Conservation (phyloP, 306 rosid genomes). For the Vachellia collinsii region DNA sequence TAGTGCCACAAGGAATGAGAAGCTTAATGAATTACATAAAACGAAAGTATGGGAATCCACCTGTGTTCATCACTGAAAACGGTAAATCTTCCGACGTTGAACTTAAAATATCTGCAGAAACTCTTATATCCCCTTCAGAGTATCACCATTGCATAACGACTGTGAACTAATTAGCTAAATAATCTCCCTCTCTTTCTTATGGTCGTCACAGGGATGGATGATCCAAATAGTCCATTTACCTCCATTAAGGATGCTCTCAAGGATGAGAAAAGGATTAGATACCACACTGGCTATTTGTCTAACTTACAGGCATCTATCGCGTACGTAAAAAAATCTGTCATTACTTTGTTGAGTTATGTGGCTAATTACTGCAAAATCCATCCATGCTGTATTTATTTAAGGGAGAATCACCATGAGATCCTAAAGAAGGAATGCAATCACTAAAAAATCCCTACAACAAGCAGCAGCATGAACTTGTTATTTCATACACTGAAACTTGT, state of each 20-base stretch:
- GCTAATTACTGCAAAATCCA: not conserved
- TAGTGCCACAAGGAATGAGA: constrained; percentile 89
- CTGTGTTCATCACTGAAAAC: constrained; percentile 80
- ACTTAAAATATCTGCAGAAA: not conserved
- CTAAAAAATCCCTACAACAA: too few species aligned
- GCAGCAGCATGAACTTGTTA: too few species aligned
- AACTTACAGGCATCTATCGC: constrained; percentile 59
- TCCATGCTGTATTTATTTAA: not conserved
- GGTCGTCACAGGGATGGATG: constrained; percentile 83
- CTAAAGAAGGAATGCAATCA: too few species aligned
- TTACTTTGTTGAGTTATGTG: constrained; percentile 12
- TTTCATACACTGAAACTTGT: too few species aligned
- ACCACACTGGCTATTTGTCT: constrained; percentile 70
- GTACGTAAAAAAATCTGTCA: constrained; percentile 32
- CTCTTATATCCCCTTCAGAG: not conserved
- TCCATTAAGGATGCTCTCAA: constrained; percentile 66
- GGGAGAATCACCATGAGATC: too few species aligned
- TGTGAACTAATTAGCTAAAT: constrained; percentile 18
- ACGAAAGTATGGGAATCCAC: constrained; percentile 80
- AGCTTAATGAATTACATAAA: constrained; percentile 82
- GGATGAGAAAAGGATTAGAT: constrained; percentile 82
- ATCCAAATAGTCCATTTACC: constrained; percentile 55
- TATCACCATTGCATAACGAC: not conserved
- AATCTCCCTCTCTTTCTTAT: constrained; percentile 4
- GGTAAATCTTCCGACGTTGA: constrained; percentile 55